phyloP scores from a whole-genome alignment of 225 moss, liverwort and hornwort species.

The Physcomitrium patens region DNA sequence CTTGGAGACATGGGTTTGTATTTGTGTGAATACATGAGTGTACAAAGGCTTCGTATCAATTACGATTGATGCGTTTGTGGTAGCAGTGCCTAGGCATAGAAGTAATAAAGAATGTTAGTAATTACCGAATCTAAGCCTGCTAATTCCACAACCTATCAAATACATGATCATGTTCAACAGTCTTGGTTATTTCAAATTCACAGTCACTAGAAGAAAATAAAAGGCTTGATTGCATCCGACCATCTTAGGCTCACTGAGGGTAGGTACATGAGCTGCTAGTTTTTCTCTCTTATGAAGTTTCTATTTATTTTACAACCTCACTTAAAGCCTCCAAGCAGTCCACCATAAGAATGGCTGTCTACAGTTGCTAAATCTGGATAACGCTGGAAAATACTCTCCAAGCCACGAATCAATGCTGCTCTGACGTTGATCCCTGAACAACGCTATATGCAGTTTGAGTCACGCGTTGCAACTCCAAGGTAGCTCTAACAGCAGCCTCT shows the following conservation, averaged over 20 bases:
- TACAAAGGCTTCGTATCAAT: too few relatives aligned
- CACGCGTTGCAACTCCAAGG: slow-evolving; percentile 66
- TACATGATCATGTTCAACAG: too few relatives aligned
- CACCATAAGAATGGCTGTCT: slow-evolving; percentile 13
- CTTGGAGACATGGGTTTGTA: too few relatives aligned
- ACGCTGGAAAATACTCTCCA: slow-evolving; percentile 2
- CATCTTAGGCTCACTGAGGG: neutral
- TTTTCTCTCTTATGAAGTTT: too few relatives aligned
- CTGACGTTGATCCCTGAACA: slow-evolving; percentile 1
- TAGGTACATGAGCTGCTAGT: neutral
- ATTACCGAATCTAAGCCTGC: too few relatives aligned
- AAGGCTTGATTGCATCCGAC: neutral
- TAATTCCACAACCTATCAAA: too few relatives aligned
- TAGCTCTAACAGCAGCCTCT: slow-evolving; percentile 69
- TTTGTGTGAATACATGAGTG: too few relatives aligned
- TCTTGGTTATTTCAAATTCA: too few relatives aligned
- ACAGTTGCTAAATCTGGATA: slow-evolving; percentile 9
- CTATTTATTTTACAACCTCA: slow-evolving; percentile 38
- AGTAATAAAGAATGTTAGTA: too few relatives aligned
- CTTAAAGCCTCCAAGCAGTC: slow-evolving; percentile 10
- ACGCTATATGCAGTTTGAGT: slow-evolving; percentile 29
- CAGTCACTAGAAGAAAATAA: neutral
- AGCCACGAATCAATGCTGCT: neutral
- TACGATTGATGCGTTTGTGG: too few relatives aligned
- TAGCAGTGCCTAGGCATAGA: too few relatives aligned